Percentiles rank a stretch among this genome's conserved stretches.
phyloP scores from a whole-genome alignment of 2,329 filamentous ascomycete species.

The Macrophomina tecta region DNA sequence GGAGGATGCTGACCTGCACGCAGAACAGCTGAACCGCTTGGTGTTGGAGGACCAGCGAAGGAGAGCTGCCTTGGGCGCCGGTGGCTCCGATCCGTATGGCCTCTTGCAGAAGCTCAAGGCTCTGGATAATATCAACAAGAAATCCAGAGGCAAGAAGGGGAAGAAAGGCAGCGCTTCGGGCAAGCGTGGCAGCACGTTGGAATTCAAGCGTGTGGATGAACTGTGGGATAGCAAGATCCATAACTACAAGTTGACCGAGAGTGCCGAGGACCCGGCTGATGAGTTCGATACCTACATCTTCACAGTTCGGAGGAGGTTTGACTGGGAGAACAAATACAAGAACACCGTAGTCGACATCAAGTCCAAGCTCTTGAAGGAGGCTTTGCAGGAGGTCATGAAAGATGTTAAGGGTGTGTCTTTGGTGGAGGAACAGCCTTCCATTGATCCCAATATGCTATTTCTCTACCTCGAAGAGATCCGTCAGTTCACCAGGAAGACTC shows the following conservation, averaged over 20 bases:
- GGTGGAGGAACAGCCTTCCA: slow-evolving; percentile 76
- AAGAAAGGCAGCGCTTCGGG: slow-evolving; percentile 30
- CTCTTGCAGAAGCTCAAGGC: slow-evolving; percentile 1
- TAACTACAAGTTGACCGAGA: slow-evolving; percentile 72
- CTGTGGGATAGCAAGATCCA: slow-evolving; percentile 63
- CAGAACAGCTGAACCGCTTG: slow-evolving; percentile 26
- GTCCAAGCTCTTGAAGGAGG: slow-evolving; percentile 77
- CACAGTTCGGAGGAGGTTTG: slow-evolving; percentile 80
- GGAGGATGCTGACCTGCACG: slow-evolving; percentile 2
- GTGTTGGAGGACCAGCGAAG: slow-evolving; percentile 17
- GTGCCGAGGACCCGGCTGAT: slow-evolving; percentile 66
- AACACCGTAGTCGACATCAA: slow-evolving; percentile 82
- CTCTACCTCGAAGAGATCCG: slow-evolving; percentile 81
- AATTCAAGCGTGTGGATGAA: slow-evolving; percentile 73
- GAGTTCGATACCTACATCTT: slow-evolving; percentile 82
- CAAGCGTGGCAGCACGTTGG: slow-evolving; percentile 59
- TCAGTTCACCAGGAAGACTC: slow-evolving; percentile 61
- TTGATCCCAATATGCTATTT: slow-evolving; percentile 56
- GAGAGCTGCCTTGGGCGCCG: not conserved
- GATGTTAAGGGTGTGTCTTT: slow-evolving; percentile 79
- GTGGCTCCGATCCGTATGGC: not conserved
- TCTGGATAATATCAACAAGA: slow-evolving; percentile 22
- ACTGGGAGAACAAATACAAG: slow-evolving; percentile 82
- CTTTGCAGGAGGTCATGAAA: slow-evolving; percentile 73
- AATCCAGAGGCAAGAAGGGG: slow-evolving; percentile 31